Percentiles rank a stretch among this genome's conserved stretches.
These are phyloP conservation scores for Salix suchowensis DNA, from an alignment of 345 rosid species.

Conservation along the genomic window DNA sequence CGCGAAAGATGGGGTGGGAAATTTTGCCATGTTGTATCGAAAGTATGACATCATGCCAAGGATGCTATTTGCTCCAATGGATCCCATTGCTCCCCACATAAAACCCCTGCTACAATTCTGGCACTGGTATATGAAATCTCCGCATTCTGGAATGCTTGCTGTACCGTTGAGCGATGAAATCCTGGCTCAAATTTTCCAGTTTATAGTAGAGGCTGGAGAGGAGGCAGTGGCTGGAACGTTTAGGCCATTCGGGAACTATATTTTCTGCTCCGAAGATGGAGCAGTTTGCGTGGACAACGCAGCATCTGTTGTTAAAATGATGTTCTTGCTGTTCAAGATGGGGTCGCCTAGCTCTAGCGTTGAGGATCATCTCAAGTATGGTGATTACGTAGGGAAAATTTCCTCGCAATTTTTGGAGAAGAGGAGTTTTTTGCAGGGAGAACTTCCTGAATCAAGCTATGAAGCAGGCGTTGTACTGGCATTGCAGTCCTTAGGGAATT, in stretches of 20 bases:
- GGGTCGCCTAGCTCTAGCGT: constrained; percentile 29
- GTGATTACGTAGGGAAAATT: constrained; percentile 36
- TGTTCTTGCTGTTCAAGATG: constrained; percentile 41
- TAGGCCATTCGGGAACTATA: constrained; percentile 70
- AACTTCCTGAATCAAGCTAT: constrained; percentile 49
- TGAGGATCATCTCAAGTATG: constrained; percentile 63
- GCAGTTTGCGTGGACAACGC: constrained; percentile 72
- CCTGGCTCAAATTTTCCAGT: constrained; percentile 16
- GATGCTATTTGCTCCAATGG: constrained; percentile 36
- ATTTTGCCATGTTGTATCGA: constrained; percentile 65
- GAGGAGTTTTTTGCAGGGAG: constrained; percentile 31
- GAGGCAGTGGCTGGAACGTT: constrained; percentile 18
- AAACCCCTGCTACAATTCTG: constrained; percentile 25
- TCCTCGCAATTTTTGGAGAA: constrained; percentile 38
- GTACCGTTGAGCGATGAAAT: constrained; percentile 14
- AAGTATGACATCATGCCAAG: constrained; percentile 54
- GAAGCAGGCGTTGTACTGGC: constrained; percentile 62
- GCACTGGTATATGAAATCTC: constrained; percentile 29
- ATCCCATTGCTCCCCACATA: constrained; percentile 20
- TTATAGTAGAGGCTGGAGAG: constrained; percentile 14
- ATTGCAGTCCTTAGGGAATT: constrained; percentile 60
- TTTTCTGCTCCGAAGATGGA: constrained; percentile 66
- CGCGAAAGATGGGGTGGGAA: constrained; percentile 57
- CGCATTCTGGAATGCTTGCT: constrained; percentile 3
- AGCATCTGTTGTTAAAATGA: constrained; percentile 41